These are phyloP conservation scores for Leishmania mexicana DNA, from an alignment of 208 protist genomes.

Conservation along the genomic window DNA sequence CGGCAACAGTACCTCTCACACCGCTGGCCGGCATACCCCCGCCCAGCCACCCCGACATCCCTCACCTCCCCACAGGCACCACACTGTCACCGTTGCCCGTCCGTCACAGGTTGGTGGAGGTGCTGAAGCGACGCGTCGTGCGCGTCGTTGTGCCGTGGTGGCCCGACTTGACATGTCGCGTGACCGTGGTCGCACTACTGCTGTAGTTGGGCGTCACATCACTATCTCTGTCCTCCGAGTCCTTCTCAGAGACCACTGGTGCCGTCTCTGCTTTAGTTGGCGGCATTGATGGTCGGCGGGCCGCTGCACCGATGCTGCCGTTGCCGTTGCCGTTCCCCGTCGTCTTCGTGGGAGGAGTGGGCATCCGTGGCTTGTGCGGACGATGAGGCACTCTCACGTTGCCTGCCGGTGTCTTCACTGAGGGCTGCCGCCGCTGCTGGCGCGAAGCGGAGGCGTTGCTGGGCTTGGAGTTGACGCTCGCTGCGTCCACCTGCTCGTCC, in stretches of 20 bases:
- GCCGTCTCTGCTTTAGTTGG: not conserved
- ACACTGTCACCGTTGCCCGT: not conserved
- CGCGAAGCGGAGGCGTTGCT: not conserved
- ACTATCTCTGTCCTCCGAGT: not conserved
- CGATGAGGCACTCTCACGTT: not conserved
- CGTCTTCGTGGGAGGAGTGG: slow-evolving; percentile 1
- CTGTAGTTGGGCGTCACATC: not conserved
- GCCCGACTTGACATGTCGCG: not conserved
- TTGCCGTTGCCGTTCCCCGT: not conserved
- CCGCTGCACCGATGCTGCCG: not conserved
- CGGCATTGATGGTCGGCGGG: not conserved
- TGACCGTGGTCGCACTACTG: not conserved
- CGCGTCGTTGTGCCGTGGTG: not conserved
- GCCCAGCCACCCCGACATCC: not conserved
- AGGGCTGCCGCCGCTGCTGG: not conserved
- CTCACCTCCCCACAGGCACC: not conserved
- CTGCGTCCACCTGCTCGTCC: not conserved
- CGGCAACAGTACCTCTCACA: not conserved
- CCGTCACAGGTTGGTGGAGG: not conserved
- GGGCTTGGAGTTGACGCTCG: not conserved
- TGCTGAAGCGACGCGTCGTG: slow-evolving; percentile 2
- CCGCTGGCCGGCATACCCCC: not conserved
- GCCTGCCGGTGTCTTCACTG: not conserved
- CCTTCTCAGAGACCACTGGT: not conserved
- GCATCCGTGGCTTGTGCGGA: slow-evolving; percentile 5